Evolutionary conservation across 257 asterid genomes (phyloP), one percentile per base, ranked within the genome.

Genomic region (Salvia miltiorrhiza): DNA sequence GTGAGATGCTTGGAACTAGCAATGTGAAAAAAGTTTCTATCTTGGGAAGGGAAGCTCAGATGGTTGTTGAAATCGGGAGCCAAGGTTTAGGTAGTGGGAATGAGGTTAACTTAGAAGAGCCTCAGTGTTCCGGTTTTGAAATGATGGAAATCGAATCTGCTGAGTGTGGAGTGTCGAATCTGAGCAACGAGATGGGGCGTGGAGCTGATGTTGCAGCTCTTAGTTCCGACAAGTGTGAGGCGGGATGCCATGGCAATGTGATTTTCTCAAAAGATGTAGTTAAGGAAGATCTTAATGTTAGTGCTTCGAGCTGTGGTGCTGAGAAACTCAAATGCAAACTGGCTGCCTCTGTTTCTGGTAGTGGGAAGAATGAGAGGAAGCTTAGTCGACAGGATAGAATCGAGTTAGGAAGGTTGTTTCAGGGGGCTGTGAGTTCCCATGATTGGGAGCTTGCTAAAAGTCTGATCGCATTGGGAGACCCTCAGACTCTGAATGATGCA

Each of bases 371-470:
- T 66, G 94, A 81, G 69, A 88, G 81, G 84, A 93, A 86, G 88
- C 96, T 88, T 45, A 90, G 92, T 71, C 85, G 96, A 44, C 96
- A 86, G 57, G 96, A 90, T 72, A 87, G 99, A 74, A 85, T 88
- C 12, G 99, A 93, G 78, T 63, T 92, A 74, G 96, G 96, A 6
- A 83, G 96, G 50, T 63, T 94, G 83, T 94, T 94, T 80, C 96
- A 94, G 74, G 93, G 96, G 19, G 96, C 97, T 67, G 95, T 94
- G 82, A 94, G 96, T 81, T 71, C 93, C 32, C 93, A 81, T 72
- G 95, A 89, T 60, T 94, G 99, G 99, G 97, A 89, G 78, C 93
- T 86, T 37, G 93, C 96, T 0, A 97, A 91, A 81, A 90, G 90
- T 79, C 76, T 94, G 72, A 86, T 91, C 67, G 69, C 81, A 72